Conservation (phyloP, 306 rosid species). For the Acacia confusa region DNA sequence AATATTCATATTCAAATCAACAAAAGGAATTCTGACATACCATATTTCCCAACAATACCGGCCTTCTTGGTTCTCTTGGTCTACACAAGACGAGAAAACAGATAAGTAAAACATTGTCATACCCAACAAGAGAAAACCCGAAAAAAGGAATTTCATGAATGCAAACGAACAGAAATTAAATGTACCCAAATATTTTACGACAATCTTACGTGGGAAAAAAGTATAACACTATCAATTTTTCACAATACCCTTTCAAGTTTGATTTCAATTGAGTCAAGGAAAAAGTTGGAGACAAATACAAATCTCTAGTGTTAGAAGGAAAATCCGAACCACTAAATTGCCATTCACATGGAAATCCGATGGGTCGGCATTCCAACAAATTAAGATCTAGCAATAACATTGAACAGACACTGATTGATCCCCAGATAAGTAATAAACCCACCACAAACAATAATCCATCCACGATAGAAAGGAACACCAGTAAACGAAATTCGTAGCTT, state of each 20-base stretch:
- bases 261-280: neutral
- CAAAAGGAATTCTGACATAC: conserved; percentile 35
- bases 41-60: conserved; percentile 85
- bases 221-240: neutral
- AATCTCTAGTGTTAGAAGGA: neutral
- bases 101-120: neutral
- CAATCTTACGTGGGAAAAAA: neutral
- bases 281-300: neutral
- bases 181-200: no score
- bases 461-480: neutral
- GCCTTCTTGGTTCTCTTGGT: conserved; percentile 95
- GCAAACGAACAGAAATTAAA: no score
- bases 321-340: neutral
- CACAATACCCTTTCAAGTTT: neutral
- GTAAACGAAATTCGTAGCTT: neutral
- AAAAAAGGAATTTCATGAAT: neutral
- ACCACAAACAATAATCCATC: neutral
- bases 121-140: neutral
- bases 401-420: neutral
- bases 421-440: neutral
- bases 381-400: neutral
- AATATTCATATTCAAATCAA: neutral
- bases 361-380: neutral
- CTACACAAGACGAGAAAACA: conserved; percentile 36
- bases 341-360: neutral